Base-by-base conservation (phyloP, 176 grass and related monocot species). In the Juncus inflexus region DNA sequence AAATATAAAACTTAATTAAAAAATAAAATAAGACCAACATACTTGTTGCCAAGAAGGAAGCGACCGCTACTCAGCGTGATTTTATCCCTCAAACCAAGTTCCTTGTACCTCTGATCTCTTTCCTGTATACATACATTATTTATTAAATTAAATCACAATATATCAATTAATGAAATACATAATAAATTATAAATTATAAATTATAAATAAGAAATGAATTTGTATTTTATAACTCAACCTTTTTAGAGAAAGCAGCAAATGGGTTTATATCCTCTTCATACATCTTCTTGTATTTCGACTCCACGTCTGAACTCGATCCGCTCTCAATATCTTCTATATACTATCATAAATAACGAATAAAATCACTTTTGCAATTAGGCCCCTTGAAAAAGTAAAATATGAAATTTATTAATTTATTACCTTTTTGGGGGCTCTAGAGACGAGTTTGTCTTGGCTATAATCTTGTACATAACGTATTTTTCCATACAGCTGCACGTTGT, bases 41-140 rank as follows among this genome's bases (percentile, higher is more conserved):
- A 99, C 94, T 90, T 99, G 94, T 99, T 99, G 78, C 94, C 94
- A 74, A 99, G 94, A 41, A 99, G 89, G 79, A 99, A 99, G 70
- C 94, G 94, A 7, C 94, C 94, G 56, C 94, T 99, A 28, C 94
- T 99, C 37, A 99, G 94, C 45, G 94, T 99, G 74, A 99, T 99
- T 84, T 99, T 99, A 72, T 99, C 94, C 80, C 94, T 84, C 74
- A 99, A 76, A 58, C 94, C 94, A 82, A 99, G 94, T 37, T 99
- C 94, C 80, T 99, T 99, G 68, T 99, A 99, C n/a, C 89, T 60
- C 65, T 99, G 94, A 83, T 99, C 94, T 74, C 82, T 99, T 90
- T 99, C 94, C 94, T 99, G 94, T 36, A 75, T 70, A 69, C 42
- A n/a, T 28, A 45, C 13, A 55, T 43, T 35, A 28, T 19, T 40